Conservation (phyloP, 2,329 filamentous ascomycete species). For the Sarocladium kiliense region DNA sequence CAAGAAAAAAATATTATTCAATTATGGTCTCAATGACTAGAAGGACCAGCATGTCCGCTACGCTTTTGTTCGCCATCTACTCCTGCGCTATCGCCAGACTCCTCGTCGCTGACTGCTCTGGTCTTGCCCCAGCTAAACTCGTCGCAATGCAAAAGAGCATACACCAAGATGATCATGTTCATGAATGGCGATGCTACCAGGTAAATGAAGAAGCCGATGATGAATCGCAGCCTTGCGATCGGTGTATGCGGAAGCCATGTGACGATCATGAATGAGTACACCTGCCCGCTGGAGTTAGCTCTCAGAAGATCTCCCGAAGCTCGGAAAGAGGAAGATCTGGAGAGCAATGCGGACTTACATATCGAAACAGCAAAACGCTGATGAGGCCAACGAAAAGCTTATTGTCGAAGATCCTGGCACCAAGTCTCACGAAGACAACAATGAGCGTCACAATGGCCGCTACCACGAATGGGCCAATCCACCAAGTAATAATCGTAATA, state of each 20-base stretch:
- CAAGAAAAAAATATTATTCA: too few species aligned
- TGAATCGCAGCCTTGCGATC: slow-evolving; percentile 31
- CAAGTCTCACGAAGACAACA: slow-evolving; percentile 27
- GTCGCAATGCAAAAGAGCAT: slow-evolving; percentile 36
- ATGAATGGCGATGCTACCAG: slow-evolving; percentile 33
- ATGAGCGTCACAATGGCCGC: slow-evolving; percentile 32
- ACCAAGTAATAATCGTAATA: slow-evolving; percentile 41
- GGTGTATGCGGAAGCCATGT: slow-evolving; percentile 36
- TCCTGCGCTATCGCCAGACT: slow-evolving; percentile 10
- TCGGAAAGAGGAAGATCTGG: not conserved
- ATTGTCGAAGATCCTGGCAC: slow-evolving; percentile 27
- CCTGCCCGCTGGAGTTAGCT: slow-evolving; percentile 16
- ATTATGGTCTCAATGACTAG: not conserved
- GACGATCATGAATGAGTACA: slow-evolving; percentile 36
- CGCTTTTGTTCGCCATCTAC: slow-evolving; percentile 10
- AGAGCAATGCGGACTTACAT: slow-evolving; percentile 28
- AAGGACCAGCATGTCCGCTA: not conserved
- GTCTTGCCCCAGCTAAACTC: slow-evolving; percentile 44
- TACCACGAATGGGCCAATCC: slow-evolving; percentile 39
- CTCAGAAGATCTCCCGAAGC: not conserved
- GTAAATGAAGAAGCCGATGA: slow-evolving; percentile 32
- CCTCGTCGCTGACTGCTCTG: slow-evolving; percentile 27
- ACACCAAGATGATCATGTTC: slow-evolving; percentile 36
- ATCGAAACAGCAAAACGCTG: slow-evolving; percentile 30
- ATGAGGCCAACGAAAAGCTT: slow-evolving; percentile 32